Conservation (phyloP, 1,284 basidiomycete species). For the Calocybe gambosa region DNA sequence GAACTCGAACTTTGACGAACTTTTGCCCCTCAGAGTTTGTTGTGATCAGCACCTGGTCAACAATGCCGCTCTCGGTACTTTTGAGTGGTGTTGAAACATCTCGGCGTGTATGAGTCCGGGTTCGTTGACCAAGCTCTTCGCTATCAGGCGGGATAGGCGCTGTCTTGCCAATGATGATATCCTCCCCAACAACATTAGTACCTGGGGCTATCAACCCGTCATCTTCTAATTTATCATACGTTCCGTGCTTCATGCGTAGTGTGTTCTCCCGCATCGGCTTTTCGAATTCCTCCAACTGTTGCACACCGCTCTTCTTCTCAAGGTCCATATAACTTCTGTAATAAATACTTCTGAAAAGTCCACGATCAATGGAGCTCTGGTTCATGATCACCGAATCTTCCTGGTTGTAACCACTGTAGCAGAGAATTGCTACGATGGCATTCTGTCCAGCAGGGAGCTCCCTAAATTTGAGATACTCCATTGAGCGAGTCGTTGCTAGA, state of each 20-base stretch:
- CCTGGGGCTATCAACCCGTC: constrained; percentile 96
- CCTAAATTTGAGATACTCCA: constrained; percentile 98
- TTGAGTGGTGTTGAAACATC: constrained; percentile 98
- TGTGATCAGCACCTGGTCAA: constrained; percentile 96
- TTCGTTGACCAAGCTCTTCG: constrained; percentile 94
- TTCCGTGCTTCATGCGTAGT: constrained; percentile 95
- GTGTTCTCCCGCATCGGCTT: constrained; percentile 94
- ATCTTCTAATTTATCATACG: constrained; percentile 97
- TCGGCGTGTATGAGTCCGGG: constrained; percentile 83
- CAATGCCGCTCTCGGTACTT: constrained; percentile 95
- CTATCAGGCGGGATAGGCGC: constrained; percentile 95
- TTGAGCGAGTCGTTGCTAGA: constrained; percentile 94
- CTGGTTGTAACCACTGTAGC: constrained; percentile 99
- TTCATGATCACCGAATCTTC: constrained; percentile 99
- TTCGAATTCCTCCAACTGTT: constrained; percentile 94
- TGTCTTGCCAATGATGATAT: constrained; percentile 99
- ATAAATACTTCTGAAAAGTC: constrained; percentile 97
- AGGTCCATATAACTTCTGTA: constrained; percentile 98
- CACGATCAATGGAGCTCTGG: constrained; percentile 96
- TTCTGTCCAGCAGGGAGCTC: constrained; percentile 98
- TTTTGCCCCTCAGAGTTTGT: constrained; percentile 96
- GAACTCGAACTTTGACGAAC: constrained; percentile 97
- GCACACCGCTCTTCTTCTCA: constrained; percentile 94
- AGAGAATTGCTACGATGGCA: constrained; percentile 96
- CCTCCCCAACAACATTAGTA: constrained; percentile 92